Evolutionary conservation across 73 alveolate species (phyloP).

Genomic region (Uronychia binucleata): DNA sequence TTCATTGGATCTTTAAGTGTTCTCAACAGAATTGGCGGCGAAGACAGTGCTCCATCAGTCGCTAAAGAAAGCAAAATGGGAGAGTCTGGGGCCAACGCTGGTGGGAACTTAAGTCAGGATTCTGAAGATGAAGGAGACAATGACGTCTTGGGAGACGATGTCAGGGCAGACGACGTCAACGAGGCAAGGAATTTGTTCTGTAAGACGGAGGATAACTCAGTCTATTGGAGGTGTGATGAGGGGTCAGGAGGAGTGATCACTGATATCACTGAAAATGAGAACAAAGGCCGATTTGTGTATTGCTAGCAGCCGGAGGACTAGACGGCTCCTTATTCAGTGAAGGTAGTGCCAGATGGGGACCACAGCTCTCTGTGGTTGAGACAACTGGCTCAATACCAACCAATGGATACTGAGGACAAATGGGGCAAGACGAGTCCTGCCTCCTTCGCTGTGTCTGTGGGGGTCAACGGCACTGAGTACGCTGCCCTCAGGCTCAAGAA

Average conservation of each 20-base stretch:
- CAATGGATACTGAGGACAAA: background rate
- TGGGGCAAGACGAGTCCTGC: background rate
- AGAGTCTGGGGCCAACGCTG: background rate
- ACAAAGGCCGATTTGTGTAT: background rate
- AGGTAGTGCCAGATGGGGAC: background rate
- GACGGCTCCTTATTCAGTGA: background rate
- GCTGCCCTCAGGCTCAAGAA: background rate
- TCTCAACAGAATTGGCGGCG: background rate
- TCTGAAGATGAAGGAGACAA: background rate
- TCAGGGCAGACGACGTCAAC: background rate
- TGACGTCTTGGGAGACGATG: background rate
- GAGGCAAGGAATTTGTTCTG: background rate
- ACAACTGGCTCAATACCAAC: background rate
- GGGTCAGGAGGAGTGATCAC: background rate
- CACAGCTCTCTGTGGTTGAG: background rate
- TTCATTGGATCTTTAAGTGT: background rate
- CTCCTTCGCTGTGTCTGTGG: background rate
- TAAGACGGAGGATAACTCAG: background rate
- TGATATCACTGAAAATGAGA: background rate
- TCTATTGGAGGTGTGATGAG: background rate
- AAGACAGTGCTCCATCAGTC: background rate
- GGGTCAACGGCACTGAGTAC: background rate
- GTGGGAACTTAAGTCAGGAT: background rate
- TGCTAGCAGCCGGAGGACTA: background rate
- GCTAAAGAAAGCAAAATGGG: background rate